These are phyloP conservation scores for Trametes punicea DNA, from an alignment of 768 basidiomycete genomes.

Conservation along the genomic window DNA sequence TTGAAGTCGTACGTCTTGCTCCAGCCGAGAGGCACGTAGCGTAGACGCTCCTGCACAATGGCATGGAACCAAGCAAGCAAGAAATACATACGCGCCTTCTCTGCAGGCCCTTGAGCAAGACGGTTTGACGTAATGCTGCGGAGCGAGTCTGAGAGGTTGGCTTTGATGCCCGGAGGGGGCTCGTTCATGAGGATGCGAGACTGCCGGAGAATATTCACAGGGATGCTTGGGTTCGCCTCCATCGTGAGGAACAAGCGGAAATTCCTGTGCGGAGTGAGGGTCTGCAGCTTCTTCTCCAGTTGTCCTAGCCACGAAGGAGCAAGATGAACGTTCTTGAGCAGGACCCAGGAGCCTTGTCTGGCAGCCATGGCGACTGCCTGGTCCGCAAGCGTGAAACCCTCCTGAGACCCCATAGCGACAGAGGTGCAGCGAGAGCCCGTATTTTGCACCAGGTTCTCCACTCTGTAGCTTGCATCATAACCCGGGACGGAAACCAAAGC, in stretches of 20 bases:
- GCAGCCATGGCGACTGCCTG: conserved; percentile 93
- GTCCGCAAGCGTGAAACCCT: conserved; percentile 94
- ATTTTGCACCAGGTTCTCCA: conserved; percentile 82
- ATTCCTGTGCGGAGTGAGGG: conserved; percentile 79
- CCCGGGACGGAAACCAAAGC: conserved; percentile 92
- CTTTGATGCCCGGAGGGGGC: conserved; percentile 94
- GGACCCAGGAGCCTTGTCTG: conserved; percentile 92
- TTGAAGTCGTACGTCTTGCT: conserved; percentile 98
- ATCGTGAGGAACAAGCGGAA: conserved; percentile 98
- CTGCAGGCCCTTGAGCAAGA: conserved; percentile 81
- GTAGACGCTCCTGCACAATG: conserved; percentile 92
- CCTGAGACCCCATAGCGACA: conserved; percentile 98
- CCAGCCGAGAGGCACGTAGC: conserved; percentile 96
- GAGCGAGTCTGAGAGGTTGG: conserved; percentile 90
- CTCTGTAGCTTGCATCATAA: conserved; percentile 97
- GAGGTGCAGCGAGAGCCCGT: conserved; percentile 76
- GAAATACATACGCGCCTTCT: conserved; percentile 93
- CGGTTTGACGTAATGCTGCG: conserved; percentile 67
- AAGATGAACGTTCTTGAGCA: conserved; percentile 96
- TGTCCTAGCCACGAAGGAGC: conserved; percentile 95
- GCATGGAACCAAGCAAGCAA: conserved; percentile 99
- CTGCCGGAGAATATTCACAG: conserved; percentile 94
- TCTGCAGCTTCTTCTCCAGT: conserved; percentile 94
- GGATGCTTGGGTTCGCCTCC: conserved; percentile 93
- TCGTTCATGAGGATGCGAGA: conserved; percentile 99